Evolutionary conservation across 1,139 yeast species (phyloP), one percentile per base, ranked within the genome.

Genomic region (Taphrina communis): DNA sequence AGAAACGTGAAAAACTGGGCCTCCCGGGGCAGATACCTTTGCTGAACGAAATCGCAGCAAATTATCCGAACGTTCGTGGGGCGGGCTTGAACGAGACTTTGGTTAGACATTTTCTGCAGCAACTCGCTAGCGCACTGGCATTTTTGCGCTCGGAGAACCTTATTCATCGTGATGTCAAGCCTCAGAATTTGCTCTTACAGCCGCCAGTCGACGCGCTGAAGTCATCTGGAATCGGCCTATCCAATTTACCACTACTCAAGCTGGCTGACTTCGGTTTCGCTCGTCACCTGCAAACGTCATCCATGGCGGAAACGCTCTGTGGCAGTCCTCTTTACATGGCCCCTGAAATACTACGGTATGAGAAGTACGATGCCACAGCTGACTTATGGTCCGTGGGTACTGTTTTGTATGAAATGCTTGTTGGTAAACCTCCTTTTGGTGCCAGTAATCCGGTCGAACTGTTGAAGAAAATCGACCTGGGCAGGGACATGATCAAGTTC

Each of bases 381-480:
- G 99, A 94, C 77, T 80, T 94, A 72, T 94, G 99, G 99, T 91
- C 97, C 1, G 97, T 94, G 5, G 99, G 99, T 3, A 96, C 98
- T 0, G 98, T 94, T 0, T 80, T 92, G 17, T 94, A 88, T 77
- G 99, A 94, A 78, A 92, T 94, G 97, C 84, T 91, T 14, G 93
- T 90, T 41, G 98, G 99, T 8, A 88, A 85, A 76, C 97, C 99
- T 0, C 99, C 99, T 0, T 94, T 93, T 78, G 86, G 89, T 72
- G 99, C 99, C 2, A 86, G 89, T 5, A 94, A 93, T 76, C 98
- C 93, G 76, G 87, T 94, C 72, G 98, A 94, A 76, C 82, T 94
- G 70, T 84, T 90, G 75, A 88, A 89, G 77, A 89, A 87, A 75
- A 94, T 94, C 72, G 96, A 93, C 77, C 86, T 85, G 74, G 85